phyloP scores from a whole-genome alignment of 2,329 filamentous ascomycete genomes.

The Neofusicoccum parvum region DNA sequence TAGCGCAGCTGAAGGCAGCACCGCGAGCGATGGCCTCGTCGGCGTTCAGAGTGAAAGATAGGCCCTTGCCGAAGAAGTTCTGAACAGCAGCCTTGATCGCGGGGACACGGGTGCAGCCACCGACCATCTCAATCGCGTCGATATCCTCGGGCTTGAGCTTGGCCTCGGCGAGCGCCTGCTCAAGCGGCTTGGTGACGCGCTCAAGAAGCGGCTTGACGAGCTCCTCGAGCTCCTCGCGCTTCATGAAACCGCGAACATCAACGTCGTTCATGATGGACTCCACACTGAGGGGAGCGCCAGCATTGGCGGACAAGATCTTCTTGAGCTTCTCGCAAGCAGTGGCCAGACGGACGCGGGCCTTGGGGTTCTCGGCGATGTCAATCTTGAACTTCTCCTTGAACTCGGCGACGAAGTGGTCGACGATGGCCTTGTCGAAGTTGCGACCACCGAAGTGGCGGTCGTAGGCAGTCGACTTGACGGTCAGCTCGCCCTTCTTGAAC shows the following conservation, averaged over 20 bases:
- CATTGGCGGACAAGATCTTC: conserved; percentile 96
- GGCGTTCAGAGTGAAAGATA: conserved; percentile 97
- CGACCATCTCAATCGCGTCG: conserved; percentile 88
- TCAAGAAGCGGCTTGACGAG: conserved; percentile 83
- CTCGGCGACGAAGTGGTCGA: conserved; percentile 92
- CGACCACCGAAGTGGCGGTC: conserved; percentile 97
- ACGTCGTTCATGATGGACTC: conserved; percentile 99
- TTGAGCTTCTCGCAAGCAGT: conserved; percentile 95
- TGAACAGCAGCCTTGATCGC: conserved; percentile 87
- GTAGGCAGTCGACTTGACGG: conserved; percentile 88
- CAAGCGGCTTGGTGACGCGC: conserved; percentile 72
- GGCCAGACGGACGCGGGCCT: conserved; percentile 83
- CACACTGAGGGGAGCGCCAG: conserved; percentile 88
- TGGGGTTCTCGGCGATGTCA: conserved; percentile 86
- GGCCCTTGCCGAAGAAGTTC: conserved; percentile 85
- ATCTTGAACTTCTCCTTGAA: conserved; percentile 99
- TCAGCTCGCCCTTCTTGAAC: conserved; percentile 94
- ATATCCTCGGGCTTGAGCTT: conserved; percentile 91
- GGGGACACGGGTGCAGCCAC: conserved; percentile 92
- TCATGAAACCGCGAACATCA: conserved; percentile 85
- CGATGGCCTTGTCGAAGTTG: conserved; percentile 92
- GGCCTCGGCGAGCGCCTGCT: conserved; percentile 92
- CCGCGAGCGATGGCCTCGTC: conserved; percentile 96
- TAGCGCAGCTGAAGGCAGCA: conserved; percentile 96
- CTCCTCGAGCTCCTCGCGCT: conserved; percentile 90